Evolutionary conservation across 2,329 filamentous ascomycete genomes (phyloP), one percentile per base, ranked within the genome.

Genomic region (Fusarium floridanum): DNA sequence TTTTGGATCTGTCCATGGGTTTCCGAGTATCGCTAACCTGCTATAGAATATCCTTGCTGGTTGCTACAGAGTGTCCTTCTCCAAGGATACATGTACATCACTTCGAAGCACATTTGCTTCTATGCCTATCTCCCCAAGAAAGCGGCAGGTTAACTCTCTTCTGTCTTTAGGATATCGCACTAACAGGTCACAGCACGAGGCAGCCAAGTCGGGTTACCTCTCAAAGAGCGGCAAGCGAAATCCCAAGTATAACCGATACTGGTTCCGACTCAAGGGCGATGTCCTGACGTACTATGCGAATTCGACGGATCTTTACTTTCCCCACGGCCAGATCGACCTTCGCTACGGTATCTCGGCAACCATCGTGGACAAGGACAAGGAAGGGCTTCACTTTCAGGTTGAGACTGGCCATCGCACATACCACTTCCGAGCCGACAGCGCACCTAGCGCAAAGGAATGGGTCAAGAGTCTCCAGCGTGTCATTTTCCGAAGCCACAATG

Each of bases 51-150:
- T 81, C 94, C 95, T 10, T 98, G 96, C 84, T 98, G 95, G 92
- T 86, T 98, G 43, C 85, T 98, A 37, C 95, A 98, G 81, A 98
- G 93, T 80, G 95, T 98, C 53, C 86, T 98, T 34, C 88, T 98
- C 10, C 95, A 98, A 81, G 97, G 97, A 7, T 98, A 97, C 81
- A 92, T 99, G 89, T 98, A 98, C 84, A 94, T 99, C 79, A 98
- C 97, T 0, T 88, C 93, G 71, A 93, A 92, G 77, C 97, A 99
- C 81, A 93, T 98, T 71, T 98, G 95, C 84, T 99, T 98, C 82
- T 98, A 98, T 81, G 95, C 97, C 43, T 98, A 98, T 81, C 88
- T 98, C n/a, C 95, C 95, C 8, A 97, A 95, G 86, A 98, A 97
- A 87, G 91, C 93, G 61, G 93, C 94, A 86, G 83, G 91, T 80